Evolutionary conservation across 768 basidiomycete genomes (phyloP).

Genomic region (Coprinopsis strossmayeri): DNA sequence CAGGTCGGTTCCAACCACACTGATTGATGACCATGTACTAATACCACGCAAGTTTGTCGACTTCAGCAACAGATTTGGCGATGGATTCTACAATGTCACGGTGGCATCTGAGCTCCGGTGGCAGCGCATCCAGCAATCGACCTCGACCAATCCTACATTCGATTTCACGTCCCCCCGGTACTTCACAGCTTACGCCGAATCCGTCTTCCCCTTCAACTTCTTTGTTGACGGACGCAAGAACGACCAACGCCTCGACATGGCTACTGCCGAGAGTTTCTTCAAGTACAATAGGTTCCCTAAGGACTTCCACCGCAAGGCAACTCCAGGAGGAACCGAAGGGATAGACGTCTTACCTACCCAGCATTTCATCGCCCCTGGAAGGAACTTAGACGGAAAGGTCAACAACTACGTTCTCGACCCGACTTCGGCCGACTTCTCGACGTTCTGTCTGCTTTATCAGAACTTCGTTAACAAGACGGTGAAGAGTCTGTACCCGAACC

Average conservation of each 20-base stretch:
- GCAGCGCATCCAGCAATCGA: constrained; percentile 16
- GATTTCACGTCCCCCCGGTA: constrained; percentile 15
- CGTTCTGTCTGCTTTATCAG: constrained; percentile 12
- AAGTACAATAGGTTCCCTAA: constrained; percentile 14
- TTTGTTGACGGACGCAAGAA: constrained; percentile 16
- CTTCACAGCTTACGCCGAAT: constrained; percentile 18
- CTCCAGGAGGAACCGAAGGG: constrained; percentile 5
- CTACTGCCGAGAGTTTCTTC: constrained; percentile 16
- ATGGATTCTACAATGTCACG: constrained; percentile 17
- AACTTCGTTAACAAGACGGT: constrained; percentile 14
- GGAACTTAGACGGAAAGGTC: constrained; percentile 9
- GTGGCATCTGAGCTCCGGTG: constrained; percentile 14
- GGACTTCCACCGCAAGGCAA: constrained; percentile 12
- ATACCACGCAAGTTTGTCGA: constrained; percentile 9
- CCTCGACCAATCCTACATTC: constrained; percentile 16
- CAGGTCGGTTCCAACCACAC: constrained; percentile 7
- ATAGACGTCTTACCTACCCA: background rate
- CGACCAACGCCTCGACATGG: constrained; percentile 8
- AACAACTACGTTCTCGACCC: constrained; percentile 14
- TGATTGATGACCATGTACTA: background rate
- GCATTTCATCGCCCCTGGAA: constrained; percentile 14
- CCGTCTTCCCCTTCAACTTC: constrained; percentile 15
- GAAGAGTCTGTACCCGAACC: constrained; percentile 15
- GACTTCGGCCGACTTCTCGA: constrained; percentile 8
- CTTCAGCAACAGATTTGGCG: constrained; percentile 16